Evolutionary conservation across 495 filamentous ascomycete species (phyloP), one percentile per base, ranked within the genome.

Genomic region (Penicillium coffeae): DNA sequence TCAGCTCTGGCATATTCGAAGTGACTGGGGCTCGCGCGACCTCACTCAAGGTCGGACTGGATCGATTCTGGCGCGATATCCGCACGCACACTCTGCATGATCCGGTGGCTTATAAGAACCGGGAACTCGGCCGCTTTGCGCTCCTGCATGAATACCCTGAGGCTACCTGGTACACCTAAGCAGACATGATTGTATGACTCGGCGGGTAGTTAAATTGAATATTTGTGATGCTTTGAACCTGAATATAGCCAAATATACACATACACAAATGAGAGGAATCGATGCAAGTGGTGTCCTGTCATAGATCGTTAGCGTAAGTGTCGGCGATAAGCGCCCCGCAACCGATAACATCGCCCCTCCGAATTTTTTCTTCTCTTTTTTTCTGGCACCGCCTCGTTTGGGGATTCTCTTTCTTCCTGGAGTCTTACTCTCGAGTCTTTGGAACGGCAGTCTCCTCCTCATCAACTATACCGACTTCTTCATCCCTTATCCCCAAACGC

Each of bases 71-170:
- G 78, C 63, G 80, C 42, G 79, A 83, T 51, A 58, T 82, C 12
- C 58, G 81, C n/a, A 80, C 77, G 15, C 81, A 85, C 59, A 77
- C 70, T 0, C 57, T 83, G 54, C 81, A 85, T 65, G 80, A 85
- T 58, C 80, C 80, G 2, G 77, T 83, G 21, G 75, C 78, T 34
- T 82, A 83, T 52, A 82, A 83, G 72, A 75, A 78, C 40, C 60
- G 72, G 42, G 79, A 84, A 65, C 42, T 83, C 51, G 79, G 80
- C 1, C 60, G 75, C 52, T 83, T 59, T 59, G 59, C 71, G 27
- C 54, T 85, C 38, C 46, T 81, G 44, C 66, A 65, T 14, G 73
- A 83, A 62, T 49, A 72, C 15, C 78, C 79, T 39, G 65, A 68
- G 57, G 71, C 76, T n/a, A 75, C 71, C 18, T 83, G 80, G 80